Evolutionary conservation across 1,139 yeast species (phyloP).

Genomic region (Blastobotrys buckinghamii): DNA sequence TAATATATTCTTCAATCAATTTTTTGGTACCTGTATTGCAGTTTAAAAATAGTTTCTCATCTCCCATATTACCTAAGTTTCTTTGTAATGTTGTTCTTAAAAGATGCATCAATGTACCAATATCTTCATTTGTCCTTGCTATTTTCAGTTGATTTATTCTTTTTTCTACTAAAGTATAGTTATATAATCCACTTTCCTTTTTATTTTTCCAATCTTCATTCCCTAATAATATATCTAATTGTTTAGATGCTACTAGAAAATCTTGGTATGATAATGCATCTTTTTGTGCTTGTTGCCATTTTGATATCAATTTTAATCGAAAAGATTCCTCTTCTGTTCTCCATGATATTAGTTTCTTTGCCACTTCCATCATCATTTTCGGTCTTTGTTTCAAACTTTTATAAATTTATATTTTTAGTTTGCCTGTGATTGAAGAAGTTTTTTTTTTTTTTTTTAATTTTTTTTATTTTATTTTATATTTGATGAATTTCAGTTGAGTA

Average conservation of each 20-base stretch:
- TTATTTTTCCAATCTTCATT: constrained; percentile 67
- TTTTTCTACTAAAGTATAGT: constrained; percentile 52
- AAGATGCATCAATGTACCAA: constrained; percentile 56
- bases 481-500: too few species aligned
- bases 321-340: background rate
- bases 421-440: too few species aligned
- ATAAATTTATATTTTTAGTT: too few species aligned
- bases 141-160: constrained; percentile 53
- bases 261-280: constrained; percentile 53
- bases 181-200: constrained; percentile 61
- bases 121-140: constrained; percentile 56
- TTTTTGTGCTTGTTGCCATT: background rate
- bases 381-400: too few species aligned
- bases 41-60: constrained; percentile 67
- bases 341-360: background rate
- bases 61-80: constrained; percentile 84
- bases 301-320: background rate
- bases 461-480: background rate
- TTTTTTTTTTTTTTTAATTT: too few species aligned
- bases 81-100: constrained; percentile 82
- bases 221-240: constrained; percentile 59
- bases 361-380: background rate
- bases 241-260: constrained; percentile 61
- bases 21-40: constrained; percentile 81
- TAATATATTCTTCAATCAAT: constrained; percentile 74